Base-by-base conservation (phyloP, 2,329 filamentous ascomycete species). In the Tolypocladium album region DNA sequence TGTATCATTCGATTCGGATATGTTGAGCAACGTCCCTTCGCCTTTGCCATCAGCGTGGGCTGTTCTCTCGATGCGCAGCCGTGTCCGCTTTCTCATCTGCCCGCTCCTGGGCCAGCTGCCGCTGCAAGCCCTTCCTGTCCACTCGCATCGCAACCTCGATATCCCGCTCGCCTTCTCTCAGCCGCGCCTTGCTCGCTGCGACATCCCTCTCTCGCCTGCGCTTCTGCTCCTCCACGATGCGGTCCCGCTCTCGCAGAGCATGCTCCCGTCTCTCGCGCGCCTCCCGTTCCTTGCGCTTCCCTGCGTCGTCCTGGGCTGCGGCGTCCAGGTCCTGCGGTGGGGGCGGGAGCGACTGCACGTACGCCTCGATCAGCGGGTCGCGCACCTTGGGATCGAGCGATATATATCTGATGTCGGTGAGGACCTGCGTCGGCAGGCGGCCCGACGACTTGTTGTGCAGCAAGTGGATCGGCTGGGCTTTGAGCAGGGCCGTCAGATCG, bases 401-500 rank as follows among this genome's bases (percentile, higher is more conserved):
- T 40, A 90, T 84, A 70, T 85, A 93, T 53, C 88, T 82, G 42
- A 90, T 71, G 68, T 93, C 89, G 20, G 79, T 77, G 1, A 89
- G 76, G 0, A 93, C 69, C 27, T 82, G 72, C 1, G 82, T 71
- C 1, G 89, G 89, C 12, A 93, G 76, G 20, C 79, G 77, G 6
- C 80, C 78, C 2, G 82, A 68, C 0, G 86, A 86, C 56, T 79
- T 75, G 63, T 79, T 82, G 68, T 90, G 86, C 3, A 93, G 78
- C 2, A 76, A 66, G 2, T 78, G 77, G 5, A 80, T 67, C 0
- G 88, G 82, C 50, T 88, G 78, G 7, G 80, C 76, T 64, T 84
- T 86, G 17, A 94, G 78, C 9, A 93, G 74, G 5, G 79, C 77
- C 13, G 81, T 82, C 6, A 94, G 77, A 66, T 93, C 89, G 4